Evolutionary conservation across 23 red algal genomes (phyloP).

Genomic region (Chondrus crispus): DNA sequence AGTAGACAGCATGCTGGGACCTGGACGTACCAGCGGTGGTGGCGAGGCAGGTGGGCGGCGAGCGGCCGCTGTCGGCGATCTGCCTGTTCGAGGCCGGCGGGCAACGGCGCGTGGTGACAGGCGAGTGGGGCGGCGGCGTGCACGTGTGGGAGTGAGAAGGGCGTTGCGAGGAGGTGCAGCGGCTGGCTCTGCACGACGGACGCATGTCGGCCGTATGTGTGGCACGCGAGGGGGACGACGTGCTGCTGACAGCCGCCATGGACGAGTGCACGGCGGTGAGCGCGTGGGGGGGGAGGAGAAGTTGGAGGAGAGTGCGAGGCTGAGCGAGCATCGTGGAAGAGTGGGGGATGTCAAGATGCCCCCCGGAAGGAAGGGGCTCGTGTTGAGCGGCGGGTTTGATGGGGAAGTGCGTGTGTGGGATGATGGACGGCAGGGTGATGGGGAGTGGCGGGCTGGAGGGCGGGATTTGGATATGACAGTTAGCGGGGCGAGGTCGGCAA

Average conservation of each 20-base stretch:
- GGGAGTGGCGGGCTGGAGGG: too few species aligned
- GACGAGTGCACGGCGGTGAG: background rate
- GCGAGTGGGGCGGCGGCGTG: conserved; percentile 26
- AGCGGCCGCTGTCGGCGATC: conserved; percentile 24
- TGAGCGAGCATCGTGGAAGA: conserved; percentile 13
- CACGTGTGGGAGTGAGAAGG: background rate
- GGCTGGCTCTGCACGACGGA: background rate
- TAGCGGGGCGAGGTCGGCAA: too few species aligned
- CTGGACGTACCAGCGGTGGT: too few species aligned
- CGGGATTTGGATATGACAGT: too few species aligned
- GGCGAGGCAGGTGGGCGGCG: conserved; percentile 25
- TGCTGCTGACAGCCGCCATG: background rate
- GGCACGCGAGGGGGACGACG: background rate
- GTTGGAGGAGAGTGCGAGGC: background rate
- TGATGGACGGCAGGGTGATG: too few species aligned
- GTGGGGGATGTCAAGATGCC: conserved; percentile 28
- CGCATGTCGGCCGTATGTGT: conserved; percentile 20
- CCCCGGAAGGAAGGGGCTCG: conserved; percentile 5
- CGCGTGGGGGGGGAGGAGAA: background rate
- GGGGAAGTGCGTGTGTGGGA: conserved; percentile 68
- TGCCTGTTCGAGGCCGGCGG: background rate
- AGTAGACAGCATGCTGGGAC: too few species aligned
- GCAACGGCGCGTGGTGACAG: conserved; percentile 17
- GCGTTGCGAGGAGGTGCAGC: background rate
- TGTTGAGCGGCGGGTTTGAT: conserved; percentile 28